Conservation (phyloP, 495 filamentous ascomycete genomes). For the Oleoguttula mirabilis region DNA sequence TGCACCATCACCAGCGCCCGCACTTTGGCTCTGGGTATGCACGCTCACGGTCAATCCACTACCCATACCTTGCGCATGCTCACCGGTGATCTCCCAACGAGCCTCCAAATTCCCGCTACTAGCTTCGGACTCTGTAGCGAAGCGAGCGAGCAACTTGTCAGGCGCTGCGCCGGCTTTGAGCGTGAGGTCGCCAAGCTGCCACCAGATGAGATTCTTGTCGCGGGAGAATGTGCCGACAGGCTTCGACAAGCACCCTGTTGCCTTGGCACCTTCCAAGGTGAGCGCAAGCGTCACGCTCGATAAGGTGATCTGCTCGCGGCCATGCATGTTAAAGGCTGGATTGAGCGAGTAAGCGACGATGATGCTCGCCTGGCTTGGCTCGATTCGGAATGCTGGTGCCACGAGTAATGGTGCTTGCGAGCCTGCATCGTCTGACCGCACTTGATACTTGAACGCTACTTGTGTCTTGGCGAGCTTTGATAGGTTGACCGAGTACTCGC, state of each 20-base stretch:
- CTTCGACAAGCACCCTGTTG: conserved; percentile 55
- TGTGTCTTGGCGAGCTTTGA: conserved; percentile 58
- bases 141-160: conserved; percentile 67
- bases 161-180: conserved; percentile 41
- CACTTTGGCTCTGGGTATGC: conserved; percentile 29
- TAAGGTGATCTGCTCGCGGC: conserved; percentile 44
- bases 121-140: conserved; percentile 65
- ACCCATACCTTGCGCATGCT: conserved; percentile 34
- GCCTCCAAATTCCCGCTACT: conserved; percentile 68
- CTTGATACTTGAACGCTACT: conserved; percentile 87
- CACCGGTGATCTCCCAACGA: conserved; percentile 58
- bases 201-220: conserved; percentile 77
- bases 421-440: conserved; percentile 59
- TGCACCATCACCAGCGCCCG: conserved; percentile 30
- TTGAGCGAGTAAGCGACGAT: conserved; percentile 82
- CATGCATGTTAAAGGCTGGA: conserved; percentile 42
- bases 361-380: conserved; percentile 68
- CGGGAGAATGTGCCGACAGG: conserved; percentile 69
- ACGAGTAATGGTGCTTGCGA: conserved; percentile 68
- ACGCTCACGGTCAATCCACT: conserved; percentile 51
- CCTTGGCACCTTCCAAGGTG: conserved; percentile 56
- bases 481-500: conserved; percentile 68
- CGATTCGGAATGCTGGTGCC: conserved; percentile 70
- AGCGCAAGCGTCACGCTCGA: conserved; percentile 74
- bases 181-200: conserved; percentile 72